Evolutionary conservation across 345 rosid species (phyloP), one percentile per base, ranked within the genome.

Genomic region (Noccaea caerulescens): DNA sequence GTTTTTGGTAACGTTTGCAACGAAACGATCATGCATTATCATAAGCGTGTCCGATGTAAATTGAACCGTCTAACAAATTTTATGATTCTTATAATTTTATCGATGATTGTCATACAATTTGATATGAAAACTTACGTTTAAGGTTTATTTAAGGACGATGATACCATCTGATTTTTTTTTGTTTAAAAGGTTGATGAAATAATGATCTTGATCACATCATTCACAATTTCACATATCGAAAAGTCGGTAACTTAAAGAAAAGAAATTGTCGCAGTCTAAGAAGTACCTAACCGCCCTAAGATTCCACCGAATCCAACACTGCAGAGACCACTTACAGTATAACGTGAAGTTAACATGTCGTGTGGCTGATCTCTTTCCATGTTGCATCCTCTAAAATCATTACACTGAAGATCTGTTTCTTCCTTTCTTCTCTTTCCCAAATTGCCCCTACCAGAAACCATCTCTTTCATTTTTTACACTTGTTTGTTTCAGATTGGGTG

Each of bases 261-360:
- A 23, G 6, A 3, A 25, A 4, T 12, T 20, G 61, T 71, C 54
- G 68, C 53, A 12, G 68, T 61, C 68, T 27, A 61, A 42, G 41
- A 51, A 55, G 20, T 53, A 71, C 68, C 44, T 51, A 71, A 71
- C 68, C n/a, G 51, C 43, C 52, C 51, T 51, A 53, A 42, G 54
- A 61, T 71, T 71, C 75, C 68, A 71, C 68, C 45, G 2, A 62
- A 62, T 37, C 63, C 69, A 62, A 42, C 69, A 62, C 63, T 62
- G 38, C 11, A 62, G 37, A 71, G 55, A 71, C 69, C 62, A 62
- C 62, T 62, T 42, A 58, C 20, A 39, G 37, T 16, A 27, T 27
- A 58, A 69, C 12, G 13, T 58, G 66, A 30, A 41, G 10, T 50
- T 16, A 49, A 51, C 69, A 62, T 62, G 46, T 62, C 63, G n/a